Evolutionary conservation across 2,329 filamentous ascomycete genomes (phyloP).

Genomic region (Aspergillus brasiliensis): DNA sequence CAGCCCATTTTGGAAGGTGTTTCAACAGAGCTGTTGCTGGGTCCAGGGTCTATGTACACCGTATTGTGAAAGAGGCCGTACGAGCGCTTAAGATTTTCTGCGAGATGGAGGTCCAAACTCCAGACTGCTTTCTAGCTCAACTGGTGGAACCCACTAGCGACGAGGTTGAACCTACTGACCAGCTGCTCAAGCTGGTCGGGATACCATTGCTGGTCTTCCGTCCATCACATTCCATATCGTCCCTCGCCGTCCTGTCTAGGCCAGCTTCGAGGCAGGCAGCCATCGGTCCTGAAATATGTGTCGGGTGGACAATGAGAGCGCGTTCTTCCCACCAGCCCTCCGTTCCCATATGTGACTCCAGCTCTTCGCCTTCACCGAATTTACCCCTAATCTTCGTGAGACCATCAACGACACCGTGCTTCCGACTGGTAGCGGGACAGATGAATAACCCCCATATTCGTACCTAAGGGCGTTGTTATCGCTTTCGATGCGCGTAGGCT

Average conservation of each 20-base stretch:
- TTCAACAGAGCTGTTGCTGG: not conserved
- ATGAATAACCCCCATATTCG: conserved; percentile 27
- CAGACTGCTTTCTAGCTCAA: conserved; percentile 4
- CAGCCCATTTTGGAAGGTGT: not conserved
- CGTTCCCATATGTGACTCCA: not conserved
- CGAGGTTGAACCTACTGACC: conserved; percentile 30
- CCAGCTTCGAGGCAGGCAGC: conserved; percentile 16
- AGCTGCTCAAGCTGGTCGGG: conserved; percentile 34
- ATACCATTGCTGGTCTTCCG: conserved; percentile 34
- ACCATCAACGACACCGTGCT: conserved; percentile 40
- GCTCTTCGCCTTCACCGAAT: conserved; percentile 40
- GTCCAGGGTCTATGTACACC: not conserved
- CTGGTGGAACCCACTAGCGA: not conserved
- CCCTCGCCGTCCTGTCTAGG: conserved; percentile 2
- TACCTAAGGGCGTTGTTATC: conserved; percentile 28
- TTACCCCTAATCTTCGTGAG: conserved; percentile 39
- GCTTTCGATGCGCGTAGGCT: conserved; percentile 33
- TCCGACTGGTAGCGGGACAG: conserved; percentile 58
- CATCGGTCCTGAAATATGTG: conserved; percentile 41
- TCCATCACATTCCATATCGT: conserved; percentile 32
- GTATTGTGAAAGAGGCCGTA: not conserved
- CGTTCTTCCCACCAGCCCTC: conserved; percentile 13
- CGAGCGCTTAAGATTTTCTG: not conserved
- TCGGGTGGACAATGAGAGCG: conserved; percentile 52
- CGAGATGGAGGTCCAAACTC: not conserved